A percentile compares a stretch with the other conserved stretches of the same genome.
Conservation (phyloP, 1,284 basidiomycete species). For the Inonotus obliquus region DNA sequence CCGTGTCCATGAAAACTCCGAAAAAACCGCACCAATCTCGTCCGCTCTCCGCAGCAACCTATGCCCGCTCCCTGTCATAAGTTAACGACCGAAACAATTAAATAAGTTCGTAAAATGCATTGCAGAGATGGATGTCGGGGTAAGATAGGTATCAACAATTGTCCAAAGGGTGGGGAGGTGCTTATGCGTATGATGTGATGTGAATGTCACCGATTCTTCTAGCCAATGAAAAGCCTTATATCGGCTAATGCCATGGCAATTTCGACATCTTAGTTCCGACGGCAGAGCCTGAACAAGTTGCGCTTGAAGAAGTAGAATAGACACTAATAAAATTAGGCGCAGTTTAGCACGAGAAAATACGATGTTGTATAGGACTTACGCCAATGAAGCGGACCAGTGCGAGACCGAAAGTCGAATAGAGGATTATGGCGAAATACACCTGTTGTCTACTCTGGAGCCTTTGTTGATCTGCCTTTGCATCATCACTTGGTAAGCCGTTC, state of each 20-base stretch:
- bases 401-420: constrained; percentile 88
- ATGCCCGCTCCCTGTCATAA: background rate
- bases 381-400: constrained; percentile 78
- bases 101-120: background rate
- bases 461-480: constrained; percentile 38
- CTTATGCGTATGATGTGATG: too few relatives aligned
- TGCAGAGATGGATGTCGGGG: background rate
- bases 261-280: constrained; percentile 26
- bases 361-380: constrained; percentile 44
- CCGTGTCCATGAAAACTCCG: background rate
- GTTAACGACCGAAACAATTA: background rate
- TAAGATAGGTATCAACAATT: background rate
- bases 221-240: background rate
- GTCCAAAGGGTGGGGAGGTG: background rate
- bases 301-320: constrained; percentile 79
- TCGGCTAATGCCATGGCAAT: background rate
- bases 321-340: constrained; percentile 44
- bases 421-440: constrained; percentile 76
- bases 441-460: constrained; percentile 61
- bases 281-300: constrained; percentile 78
- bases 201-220: too few relatives aligned
- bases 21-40: background rate
- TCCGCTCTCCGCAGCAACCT: background rate
- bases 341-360: constrained; percentile 11
- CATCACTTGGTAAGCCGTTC: constrained; percentile 63